Percentiles rank a stretch among this genome's conserved stretches.
Evolutionary conservation across 1,284 basidiomycete genomes (phyloP).

Genomic region (Tylopilus sp.): DNA sequence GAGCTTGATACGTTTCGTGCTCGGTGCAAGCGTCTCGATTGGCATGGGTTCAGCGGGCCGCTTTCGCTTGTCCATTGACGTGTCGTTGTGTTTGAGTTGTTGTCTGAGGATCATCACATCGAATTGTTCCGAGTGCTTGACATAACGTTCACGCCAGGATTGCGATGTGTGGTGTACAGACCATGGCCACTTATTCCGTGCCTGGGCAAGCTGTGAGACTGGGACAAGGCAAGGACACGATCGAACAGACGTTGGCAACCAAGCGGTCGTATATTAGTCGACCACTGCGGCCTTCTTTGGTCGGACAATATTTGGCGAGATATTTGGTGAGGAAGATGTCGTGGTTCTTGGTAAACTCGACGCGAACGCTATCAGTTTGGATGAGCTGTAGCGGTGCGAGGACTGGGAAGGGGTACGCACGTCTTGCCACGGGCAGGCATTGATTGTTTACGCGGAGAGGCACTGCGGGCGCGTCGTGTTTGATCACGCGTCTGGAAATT

Average conservation of each 20-base stretch:
- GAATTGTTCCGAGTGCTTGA: conserved; percentile 39
- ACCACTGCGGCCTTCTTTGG: conserved; percentile 37
- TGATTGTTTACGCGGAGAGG: too few species aligned
- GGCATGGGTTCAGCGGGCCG: neutral
- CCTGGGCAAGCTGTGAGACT: conserved; percentile 11
- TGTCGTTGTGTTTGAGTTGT: conserved; percentile 14
- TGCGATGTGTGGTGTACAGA: conserved; percentile 44
- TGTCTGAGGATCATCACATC: conserved; percentile 39
- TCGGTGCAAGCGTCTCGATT: conserved; percentile 1
- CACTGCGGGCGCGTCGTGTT: conserved; percentile 12
- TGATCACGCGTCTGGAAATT: conserved; percentile 13
- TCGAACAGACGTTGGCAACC: conserved; percentile 32
- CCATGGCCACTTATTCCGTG: conserved; percentile 40
- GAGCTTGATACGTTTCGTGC: conserved; percentile 14
- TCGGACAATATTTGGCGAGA: conserved; percentile 23
- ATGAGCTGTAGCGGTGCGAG: conserved; percentile 1
- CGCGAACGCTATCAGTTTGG: conserved; percentile 13
- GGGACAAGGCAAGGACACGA: neutral
- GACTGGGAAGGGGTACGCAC: conserved; percentile 6
- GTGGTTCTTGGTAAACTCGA: conserved; percentile 15
- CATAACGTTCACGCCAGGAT: conserved; percentile 55
- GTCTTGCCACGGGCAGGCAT: conserved; percentile 9
- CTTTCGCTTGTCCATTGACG: conserved; percentile 1
- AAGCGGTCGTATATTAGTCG: conserved; percentile 39
- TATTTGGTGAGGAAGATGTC: conserved; percentile 20